Evolutionary conservation across 352 stramenopile genomes (phyloP), one percentile per base, ranked within the genome.

Genomic region (Globisporangium sylvaticum): DNA sequence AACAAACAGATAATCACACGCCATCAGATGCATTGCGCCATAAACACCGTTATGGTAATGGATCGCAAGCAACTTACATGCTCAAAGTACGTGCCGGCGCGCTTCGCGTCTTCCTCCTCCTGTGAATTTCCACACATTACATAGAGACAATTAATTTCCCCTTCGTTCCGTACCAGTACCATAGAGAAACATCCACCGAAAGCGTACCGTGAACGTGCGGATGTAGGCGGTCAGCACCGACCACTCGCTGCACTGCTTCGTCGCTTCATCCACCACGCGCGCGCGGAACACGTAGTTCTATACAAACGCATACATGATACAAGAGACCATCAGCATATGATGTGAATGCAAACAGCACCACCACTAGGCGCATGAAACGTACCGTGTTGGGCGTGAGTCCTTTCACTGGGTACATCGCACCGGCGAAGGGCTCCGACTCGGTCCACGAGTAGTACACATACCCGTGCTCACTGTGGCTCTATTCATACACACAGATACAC

Each of bases 391-490:
- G 77, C 44, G 46, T 64, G 8, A 95, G 74, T 0, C 84, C 83
- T 66, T 92, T 93, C 31, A 95, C 77, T 10, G 86, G 81, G 56
- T 78, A 86, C 71, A 89, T 87, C 27, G 73, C 73, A 39, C 68
- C 72, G 15, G 71, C 37, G 60, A 91, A 89, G 8, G 84, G 46
- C 59, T 85, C 83, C 56, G 87, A 92, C 50, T 95, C 83, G 61
- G 66, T 75, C 87, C 87, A 95, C 63, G 84, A 94, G 79, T 95
- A 95, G 67, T 94, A 95, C 27, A 95, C 85, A 65, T 94, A 95
- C 37, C 87, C 85, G 60, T 94, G 83, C 67, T 94, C 87, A 48
- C 85, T 94, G 69, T 91, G 76, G 44, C 83, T 84, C 83, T 92
- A 65, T 25, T 0, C 48, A 31, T 24, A 15, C 32, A 27, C 20